Evolutionary conservation across 768 basidiomycete species (phyloP).

Genomic region (Serendipita sp.): DNA sequence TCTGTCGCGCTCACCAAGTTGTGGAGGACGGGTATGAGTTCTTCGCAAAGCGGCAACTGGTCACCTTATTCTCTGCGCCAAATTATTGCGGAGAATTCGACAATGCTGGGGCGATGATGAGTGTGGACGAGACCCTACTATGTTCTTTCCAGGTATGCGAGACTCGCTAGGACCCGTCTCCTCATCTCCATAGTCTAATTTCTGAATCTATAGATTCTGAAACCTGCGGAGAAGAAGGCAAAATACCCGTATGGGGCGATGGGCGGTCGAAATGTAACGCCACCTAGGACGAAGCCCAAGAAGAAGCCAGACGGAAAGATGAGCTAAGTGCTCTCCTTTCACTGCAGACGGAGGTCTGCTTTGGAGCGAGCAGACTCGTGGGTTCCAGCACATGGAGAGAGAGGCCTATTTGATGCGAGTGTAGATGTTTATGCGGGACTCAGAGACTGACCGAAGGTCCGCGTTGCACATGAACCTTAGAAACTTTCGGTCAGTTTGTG

Average conservation of each 20-base stretch:
- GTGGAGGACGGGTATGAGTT: constrained; percentile 99
- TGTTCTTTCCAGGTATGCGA: constrained; percentile 88
- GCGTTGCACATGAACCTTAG: neutral
- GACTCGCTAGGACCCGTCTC: neutral
- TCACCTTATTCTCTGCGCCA: constrained; percentile 93
- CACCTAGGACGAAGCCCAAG: neutral
- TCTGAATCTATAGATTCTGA: constrained; percentile 57
- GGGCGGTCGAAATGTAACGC: constrained; percentile 13
- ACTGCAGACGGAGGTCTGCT: neutral
- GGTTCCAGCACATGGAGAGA: neutral
- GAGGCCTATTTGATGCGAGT: neutral
- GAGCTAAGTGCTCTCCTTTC: constrained; percentile 4
- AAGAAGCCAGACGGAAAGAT: constrained; percentile 1
- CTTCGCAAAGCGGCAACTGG: constrained; percentile 93
- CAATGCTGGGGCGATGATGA: constrained; percentile 99
- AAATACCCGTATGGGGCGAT: constrained; percentile 28
- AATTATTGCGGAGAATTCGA: constrained; percentile 96
- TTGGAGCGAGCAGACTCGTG: neutral
- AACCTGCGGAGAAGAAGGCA: constrained; percentile 97
- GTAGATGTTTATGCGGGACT: neutral
- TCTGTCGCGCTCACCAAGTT: constrained; percentile 97
- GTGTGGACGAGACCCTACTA: constrained; percentile 89
- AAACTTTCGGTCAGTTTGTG: neutral
- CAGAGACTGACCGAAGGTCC: no score
- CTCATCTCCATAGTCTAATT: neutral